Conservation (phyloP, 352 stramenopile species). For the Blastocystis sp. region DNA sequence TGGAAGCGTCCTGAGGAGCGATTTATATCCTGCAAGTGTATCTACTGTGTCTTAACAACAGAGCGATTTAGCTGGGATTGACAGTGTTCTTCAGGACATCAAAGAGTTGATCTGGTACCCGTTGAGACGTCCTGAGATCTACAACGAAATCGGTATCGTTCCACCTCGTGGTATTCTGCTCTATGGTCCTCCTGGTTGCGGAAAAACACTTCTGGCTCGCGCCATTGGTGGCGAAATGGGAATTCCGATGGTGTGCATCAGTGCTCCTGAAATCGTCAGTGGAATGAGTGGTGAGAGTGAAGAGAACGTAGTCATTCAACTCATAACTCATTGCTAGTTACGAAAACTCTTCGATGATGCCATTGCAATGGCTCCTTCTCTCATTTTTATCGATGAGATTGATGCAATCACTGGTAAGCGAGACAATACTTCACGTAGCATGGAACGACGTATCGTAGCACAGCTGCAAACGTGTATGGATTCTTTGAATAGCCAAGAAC, state of each 20-base stretch:
- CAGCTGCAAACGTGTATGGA: constrained; percentile 76
- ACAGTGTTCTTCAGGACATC: constrained; percentile 78
- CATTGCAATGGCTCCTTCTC: constrained; percentile 76
- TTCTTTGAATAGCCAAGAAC: constrained; percentile 71
- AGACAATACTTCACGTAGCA: constrained; percentile 78
- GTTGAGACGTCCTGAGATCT: constrained; percentile 84
- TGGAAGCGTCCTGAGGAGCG: constrained; percentile 57
- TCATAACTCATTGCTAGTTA: constrained; percentile 75
- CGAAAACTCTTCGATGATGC: constrained; percentile 80
- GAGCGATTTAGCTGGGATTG: constrained; percentile 80
- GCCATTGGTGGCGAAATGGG: constrained; percentile 84
- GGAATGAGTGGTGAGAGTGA: constrained; percentile 81
- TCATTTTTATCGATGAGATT: constrained; percentile 86
- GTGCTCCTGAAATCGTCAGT: constrained; percentile 83
- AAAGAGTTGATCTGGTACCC: constrained; percentile 89
- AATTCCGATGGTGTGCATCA: constrained; percentile 77
- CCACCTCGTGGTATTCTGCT: constrained; percentile 82
- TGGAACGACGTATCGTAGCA: constrained; percentile 87
- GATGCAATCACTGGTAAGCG: constrained; percentile 82
- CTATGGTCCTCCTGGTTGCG: constrained; percentile 83
- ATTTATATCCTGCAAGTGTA: constrained; percentile 52
- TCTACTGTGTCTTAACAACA: constrained; percentile 62
- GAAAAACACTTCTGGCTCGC: constrained; percentile 85
- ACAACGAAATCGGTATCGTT: constrained; percentile 82
- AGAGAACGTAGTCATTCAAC: constrained; percentile 67